These are phyloP conservation scores for Fusarium phyllophilum DNA, from an alignment of 2,329 filamentous ascomycete genomes.

Conservation along the genomic window DNA sequence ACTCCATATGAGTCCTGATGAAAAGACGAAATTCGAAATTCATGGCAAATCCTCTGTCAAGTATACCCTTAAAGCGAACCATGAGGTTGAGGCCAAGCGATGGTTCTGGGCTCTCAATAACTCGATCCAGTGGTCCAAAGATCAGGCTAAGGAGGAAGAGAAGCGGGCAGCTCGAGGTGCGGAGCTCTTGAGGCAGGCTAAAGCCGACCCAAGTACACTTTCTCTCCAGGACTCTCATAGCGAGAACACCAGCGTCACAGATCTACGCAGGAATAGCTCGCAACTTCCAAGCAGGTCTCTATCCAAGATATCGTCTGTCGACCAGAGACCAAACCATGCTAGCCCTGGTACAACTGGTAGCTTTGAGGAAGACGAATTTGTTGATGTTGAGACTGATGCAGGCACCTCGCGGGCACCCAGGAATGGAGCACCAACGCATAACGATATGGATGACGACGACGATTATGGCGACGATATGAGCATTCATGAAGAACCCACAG, in stretches of 20 bases:
- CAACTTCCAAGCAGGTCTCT: conserved; percentile 52
- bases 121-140: conserved; percentile 97
- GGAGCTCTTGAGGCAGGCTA: conserved; percentile 80
- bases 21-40: conserved; percentile 98
- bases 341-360: conserved; percentile 60
- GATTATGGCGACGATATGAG: conserved; percentile 81
- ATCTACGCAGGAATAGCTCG: conserved; percentile 56
- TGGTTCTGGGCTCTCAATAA: conserved; percentile 99
- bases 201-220: conserved; percentile 73
- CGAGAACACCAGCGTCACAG: conserved; percentile 63
- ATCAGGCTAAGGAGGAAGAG: conserved; percentile 93
- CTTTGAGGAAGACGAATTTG: conserved; percentile 63
- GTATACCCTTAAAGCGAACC: conserved; percentile 97
- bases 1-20: conserved; percentile 94
- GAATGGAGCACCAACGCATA: conserved; percentile 50
- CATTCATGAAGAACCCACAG: conserved; percentile 75
- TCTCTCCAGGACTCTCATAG: conserved; percentile 60
- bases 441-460: conserved; percentile 73
- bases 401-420: conserved; percentile 52
- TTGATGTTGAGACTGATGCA: conserved; percentile 59
- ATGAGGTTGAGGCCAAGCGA: conserved; percentile 96
- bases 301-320: conserved; percentile 40
- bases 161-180: conserved; percentile 77
- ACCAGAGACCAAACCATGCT: conserved; percentile 51
- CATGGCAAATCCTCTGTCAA: conserved; percentile 98